A percentile compares a stretch with the other conserved stretches of the same genome.
These are phyloP conservation scores for Melanomma pulvis-pyrius DNA, from an alignment of 495 filamentous ascomycete species.

Conservation along the genomic window DNA sequence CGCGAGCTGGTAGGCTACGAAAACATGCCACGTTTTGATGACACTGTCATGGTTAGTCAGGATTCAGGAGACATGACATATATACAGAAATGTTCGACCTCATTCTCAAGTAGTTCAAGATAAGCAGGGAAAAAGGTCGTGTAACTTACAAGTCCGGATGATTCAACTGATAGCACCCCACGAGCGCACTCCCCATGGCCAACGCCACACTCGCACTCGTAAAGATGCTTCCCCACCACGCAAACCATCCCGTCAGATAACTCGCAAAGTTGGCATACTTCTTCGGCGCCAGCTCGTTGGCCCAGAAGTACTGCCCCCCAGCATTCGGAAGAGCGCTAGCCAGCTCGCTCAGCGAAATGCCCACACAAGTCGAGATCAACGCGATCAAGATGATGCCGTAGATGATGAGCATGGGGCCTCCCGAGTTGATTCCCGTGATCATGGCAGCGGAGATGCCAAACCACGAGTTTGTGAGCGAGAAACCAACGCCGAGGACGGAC, in stretches of 20 bases:
- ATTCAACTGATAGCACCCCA: slow-evolving; percentile 62
- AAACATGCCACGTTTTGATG: slow-evolving; percentile 60
- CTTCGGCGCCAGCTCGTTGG: slow-evolving; percentile 59
- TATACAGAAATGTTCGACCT: neutral
- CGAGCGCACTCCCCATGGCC: slow-evolving; percentile 54
- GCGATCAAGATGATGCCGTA: slow-evolving; percentile 63
- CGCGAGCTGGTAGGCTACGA: slow-evolving; percentile 53
- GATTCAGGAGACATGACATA: neutral
- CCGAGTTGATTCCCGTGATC: slow-evolving; percentile 62
- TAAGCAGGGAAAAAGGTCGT: slow-evolving; percentile 23
- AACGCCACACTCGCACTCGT: slow-evolving; percentile 62
- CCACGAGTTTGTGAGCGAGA: slow-evolving; percentile 68
- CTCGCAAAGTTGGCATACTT: slow-evolving; percentile 56
- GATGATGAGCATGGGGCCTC: slow-evolving; percentile 62
- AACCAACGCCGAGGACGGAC: slow-evolving; percentile 62
- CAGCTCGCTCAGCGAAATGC: slow-evolving; percentile 59
- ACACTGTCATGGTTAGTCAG: slow-evolving; percentile 41
- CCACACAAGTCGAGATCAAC: slow-evolving; percentile 59
- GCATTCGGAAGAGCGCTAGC: slow-evolving; percentile 63
- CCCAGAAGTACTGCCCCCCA: slow-evolving; percentile 69
- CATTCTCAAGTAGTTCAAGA: neutral
- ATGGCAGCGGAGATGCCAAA: slow-evolving; percentile 63
- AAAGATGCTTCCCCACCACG: slow-evolving; percentile 61
- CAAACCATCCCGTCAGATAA: slow-evolving; percentile 62
- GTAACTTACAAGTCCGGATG: slow-evolving; percentile 58